A percentile compares a stretch with the other conserved stretches of the same genome.
These are phyloP conservation scores for Lobulomyces angularis DNA, from an alignment of 192 early-diverging fungal genomes.

Conservation along the genomic window DNA sequence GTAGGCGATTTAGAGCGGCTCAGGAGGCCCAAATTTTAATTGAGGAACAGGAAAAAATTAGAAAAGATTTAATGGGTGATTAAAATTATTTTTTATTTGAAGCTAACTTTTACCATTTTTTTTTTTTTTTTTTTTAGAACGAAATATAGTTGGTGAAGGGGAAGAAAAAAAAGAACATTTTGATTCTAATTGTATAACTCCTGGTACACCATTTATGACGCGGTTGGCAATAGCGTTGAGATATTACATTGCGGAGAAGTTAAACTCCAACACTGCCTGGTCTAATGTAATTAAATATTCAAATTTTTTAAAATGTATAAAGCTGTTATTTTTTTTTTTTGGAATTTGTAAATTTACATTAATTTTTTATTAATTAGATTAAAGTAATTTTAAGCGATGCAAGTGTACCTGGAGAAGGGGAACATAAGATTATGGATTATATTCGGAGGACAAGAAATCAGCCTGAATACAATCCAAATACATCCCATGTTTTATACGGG, in stretches of 20 bases:
- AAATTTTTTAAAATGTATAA: background rate
- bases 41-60: slow-evolving; percentile 35
- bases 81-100: background rate
- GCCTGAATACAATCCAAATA: slow-evolving; percentile 75
- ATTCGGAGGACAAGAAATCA: slow-evolving; percentile 75
- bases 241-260: slow-evolving; percentile 82
- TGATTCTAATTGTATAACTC: slow-evolving; percentile 98
- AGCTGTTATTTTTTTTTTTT: slow-evolving; percentile 4
- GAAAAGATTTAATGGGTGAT: slow-evolving; percentile 10
- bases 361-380: slow-evolving; percentile 18
- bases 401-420: slow-evolving; percentile 92
- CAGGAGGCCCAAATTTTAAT: slow-evolving; percentile 61
- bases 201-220: slow-evolving; percentile 94
- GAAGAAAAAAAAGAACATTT: slow-evolving; percentile 58
- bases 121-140: background rate
- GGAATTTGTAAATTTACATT: background rate
- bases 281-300: slow-evolving; percentile 34
- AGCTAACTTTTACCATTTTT: no score
- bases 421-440: slow-evolving; percentile 99
- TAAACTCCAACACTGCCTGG: slow-evolving; percentile 84
- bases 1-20: slow-evolving; percentile 88
- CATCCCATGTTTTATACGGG: slow-evolving; percentile 90
- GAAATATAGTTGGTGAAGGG: slow-evolving; percentile 25
- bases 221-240: slow-evolving; percentile 71
- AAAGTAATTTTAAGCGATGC: slow-evolving; percentile 90